Evolutionary conservation across 129 eudicot genomes (phyloP).

Genomic region (Artemisia annua): DNA sequence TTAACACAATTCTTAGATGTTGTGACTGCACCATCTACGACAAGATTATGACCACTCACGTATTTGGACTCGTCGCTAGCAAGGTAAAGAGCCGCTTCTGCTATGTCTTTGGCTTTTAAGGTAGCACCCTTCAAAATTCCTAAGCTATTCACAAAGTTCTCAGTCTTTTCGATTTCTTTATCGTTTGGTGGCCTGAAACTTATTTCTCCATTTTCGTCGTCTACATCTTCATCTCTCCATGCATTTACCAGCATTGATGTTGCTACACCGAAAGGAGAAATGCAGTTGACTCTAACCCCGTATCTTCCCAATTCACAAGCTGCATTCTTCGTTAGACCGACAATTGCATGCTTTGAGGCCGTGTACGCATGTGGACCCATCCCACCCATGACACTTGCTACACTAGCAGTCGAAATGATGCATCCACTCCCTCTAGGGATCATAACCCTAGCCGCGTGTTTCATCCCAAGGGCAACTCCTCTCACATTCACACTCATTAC

Average conservation of each 20-base stretch:
- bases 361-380: conserved; percentile 82
- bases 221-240: conserved; percentile 42
- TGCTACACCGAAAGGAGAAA: conserved; percentile 88
- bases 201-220: conserved; percentile 25
- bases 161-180: conserved; percentile 55
- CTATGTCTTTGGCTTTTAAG: conserved; percentile 56
- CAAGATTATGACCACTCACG: conserved; percentile 83
- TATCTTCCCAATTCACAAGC: conserved; percentile 75
- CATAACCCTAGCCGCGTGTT: conserved; percentile 86
- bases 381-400: conserved; percentile 82
- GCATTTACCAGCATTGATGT: conserved; percentile 76
- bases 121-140: conserved; percentile 63
- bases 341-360: conserved; percentile 82
- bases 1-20: conserved; percentile 59
- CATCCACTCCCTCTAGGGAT: conserved; percentile 57
- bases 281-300: conserved; percentile 86
- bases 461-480: conserved; percentile 74
- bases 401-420: conserved; percentile 83
- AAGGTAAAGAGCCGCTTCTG: conserved; percentile 79
- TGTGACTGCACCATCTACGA: conserved; percentile 73
- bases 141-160: conserved; percentile 50
- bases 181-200: conserved; percentile 24
- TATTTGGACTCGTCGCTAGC: conserved; percentile 76
- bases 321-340: conserved; percentile 80
- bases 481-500: conserved; percentile 65